Percentiles rank a stretch among this genome's conserved stretches.
phyloP scores from a whole-genome alignment of 306 rosid species.

The Prinsepia uniflora region DNA sequence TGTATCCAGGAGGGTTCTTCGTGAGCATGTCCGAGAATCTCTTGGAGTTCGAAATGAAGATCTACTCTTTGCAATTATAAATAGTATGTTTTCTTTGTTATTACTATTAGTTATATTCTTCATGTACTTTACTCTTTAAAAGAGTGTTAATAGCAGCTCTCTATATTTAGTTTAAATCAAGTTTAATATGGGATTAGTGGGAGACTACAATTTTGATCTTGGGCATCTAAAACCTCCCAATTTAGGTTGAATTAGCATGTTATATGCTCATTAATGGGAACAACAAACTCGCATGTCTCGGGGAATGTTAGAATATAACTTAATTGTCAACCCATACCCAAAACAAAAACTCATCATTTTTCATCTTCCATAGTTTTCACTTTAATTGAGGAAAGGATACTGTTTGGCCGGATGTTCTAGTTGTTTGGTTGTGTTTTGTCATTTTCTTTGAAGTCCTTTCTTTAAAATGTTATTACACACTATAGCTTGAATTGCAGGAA shows the following conservation, averaged over 20 bases:
- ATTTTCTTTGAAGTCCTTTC: background rate
- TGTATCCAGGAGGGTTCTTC: slow-evolving; percentile 82
- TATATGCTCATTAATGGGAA: background rate
- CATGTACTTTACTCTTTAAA: background rate
- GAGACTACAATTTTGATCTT: background rate
- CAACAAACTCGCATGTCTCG: background rate
- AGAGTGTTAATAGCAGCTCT: background rate
- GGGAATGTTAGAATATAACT: no score
- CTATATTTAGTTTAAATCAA: background rate
- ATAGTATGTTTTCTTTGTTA: slow-evolving; percentile 54
- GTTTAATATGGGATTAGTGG: background rate
- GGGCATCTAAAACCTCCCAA: background rate
- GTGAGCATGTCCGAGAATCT: slow-evolving; percentile 84
- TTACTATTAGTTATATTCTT: background rate
- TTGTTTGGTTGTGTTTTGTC: background rate
- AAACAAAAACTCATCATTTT: background rate
- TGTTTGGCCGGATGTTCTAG: background rate
- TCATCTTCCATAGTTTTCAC: background rate
- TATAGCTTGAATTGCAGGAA: background rate
- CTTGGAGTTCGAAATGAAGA: slow-evolving; percentile 91
- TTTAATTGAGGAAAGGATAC: background rate
- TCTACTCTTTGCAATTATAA: slow-evolving; percentile 87
- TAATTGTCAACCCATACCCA: no score
- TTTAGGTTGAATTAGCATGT: background rate
- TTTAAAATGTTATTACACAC: background rate